Evolutionary conservation across 2,329 filamentous ascomycete species (phyloP), one percentile per base, ranked within the genome.

Genomic region (Paraconiothyrium sp.): DNA sequence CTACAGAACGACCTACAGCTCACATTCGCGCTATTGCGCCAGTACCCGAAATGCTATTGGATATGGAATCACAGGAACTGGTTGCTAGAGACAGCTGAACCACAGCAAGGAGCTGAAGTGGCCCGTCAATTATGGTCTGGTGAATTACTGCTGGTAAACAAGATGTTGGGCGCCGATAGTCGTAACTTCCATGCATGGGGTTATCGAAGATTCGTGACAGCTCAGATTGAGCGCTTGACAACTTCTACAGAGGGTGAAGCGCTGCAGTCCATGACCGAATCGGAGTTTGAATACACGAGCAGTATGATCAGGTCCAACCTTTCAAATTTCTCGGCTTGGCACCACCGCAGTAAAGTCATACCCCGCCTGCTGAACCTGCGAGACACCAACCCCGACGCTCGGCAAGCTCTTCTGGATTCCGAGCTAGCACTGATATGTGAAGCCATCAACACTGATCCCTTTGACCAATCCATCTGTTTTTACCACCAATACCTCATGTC

Each of bases 21-120:
- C 74, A 89, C 94, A 37, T 87, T 97, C 44, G 92, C 92, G 0
- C 85, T 99, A 22, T 86, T 99, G 54, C 86, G 92, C 66, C 88
- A 93, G 67, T 94, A 89, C 67, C 95, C 95, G 7, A 99, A 99
- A 78, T 98, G 95, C 84, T 99, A 99, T 82, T 98, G 95, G 94
- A 94, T 99, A 73, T 99, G 95, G 95, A 97, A 97, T 70, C 94
- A 97, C 79, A 90, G 95, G 32, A 81, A 90, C 49, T 99, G 95
- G 94, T 83, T 94, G 3, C 83, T 99, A 14, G 83, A 90, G 58
- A 87, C 92, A 76, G 89, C 89, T 37, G 91, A 90, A 50, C 76
- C 84, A 13, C 83, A 89, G 20, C 83, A 97, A 10, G 85, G 88
- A 2, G 64, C 79, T 1, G 60, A 81, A 0, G 74, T 82, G 16